phyloP scores from a whole-genome alignment of 1,284 basidiomycete genomes.

The Ganoderma meredithae region DNA sequence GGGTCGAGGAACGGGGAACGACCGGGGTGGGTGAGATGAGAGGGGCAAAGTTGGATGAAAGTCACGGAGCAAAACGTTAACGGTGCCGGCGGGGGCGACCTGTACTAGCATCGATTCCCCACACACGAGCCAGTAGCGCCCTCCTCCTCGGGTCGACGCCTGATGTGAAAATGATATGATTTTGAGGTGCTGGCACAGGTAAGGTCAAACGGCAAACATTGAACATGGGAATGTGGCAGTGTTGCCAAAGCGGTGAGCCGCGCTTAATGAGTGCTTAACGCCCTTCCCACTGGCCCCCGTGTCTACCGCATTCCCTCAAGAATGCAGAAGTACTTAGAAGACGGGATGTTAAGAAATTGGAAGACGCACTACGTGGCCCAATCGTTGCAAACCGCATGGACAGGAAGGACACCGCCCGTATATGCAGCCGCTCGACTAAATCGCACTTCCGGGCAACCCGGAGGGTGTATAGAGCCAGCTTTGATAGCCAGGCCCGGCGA shows the following conservation, averaged over 20 bases:
- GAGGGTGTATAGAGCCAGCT: too few species aligned
- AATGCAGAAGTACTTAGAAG: not conserved
- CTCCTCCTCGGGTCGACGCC: not conserved
- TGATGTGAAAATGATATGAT: not conserved
- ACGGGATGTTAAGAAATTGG: not conserved
- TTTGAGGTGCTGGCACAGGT: not conserved
- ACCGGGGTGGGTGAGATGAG: not conserved
- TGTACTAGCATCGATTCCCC: not conserved
- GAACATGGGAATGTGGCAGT: not conserved
- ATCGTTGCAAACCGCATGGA: not conserved
- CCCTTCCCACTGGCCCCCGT: too few species aligned
- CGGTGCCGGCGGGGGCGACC: not conserved
- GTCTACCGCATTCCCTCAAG: not conserved
- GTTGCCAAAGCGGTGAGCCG: not conserved
- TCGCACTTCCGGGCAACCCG: too few species aligned
- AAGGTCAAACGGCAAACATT: not conserved
- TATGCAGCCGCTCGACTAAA: too few species aligned
- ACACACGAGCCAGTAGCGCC: not conserved
- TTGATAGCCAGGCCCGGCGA: too few species aligned
- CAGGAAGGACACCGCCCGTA: not conserved
- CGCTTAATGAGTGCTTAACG: too few species aligned
- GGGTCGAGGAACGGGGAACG: not conserved
- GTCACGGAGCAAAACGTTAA: not conserved
- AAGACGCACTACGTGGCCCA: not conserved
- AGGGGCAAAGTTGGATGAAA: not conserved